Evolutionary conservation across 352 stramenopile species (phyloP).

Genomic region (Globisporangium radiosum): DNA sequence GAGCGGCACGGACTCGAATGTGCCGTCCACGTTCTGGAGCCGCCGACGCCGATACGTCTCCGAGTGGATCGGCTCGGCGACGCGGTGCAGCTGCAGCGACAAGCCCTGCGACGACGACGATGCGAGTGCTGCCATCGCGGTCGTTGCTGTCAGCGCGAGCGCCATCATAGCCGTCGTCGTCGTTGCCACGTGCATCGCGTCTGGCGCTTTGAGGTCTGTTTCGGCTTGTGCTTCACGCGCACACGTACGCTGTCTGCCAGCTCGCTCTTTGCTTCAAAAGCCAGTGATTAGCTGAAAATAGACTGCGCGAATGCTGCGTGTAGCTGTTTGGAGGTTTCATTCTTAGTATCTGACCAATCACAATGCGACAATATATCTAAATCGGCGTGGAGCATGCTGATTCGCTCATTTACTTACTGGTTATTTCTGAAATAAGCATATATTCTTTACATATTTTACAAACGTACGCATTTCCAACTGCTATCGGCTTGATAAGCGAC

Average conservation of each 20-base stretch:
- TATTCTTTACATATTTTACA: background rate
- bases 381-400: background rate
- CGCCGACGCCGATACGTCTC: constrained; percentile 43
- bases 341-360: too few species aligned
- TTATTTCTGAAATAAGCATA: background rate
- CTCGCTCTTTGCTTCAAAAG: too few species aligned
- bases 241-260: too few species aligned
- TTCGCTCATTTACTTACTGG: background rate
- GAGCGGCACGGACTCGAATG: constrained; percentile 55
- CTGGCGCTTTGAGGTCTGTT: too few species aligned
- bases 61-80: constrained; percentile 13
- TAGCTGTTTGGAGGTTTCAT: too few species aligned
- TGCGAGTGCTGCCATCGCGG: background rate
- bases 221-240: too few species aligned
- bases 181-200: background rate
- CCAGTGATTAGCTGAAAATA: too few species aligned
- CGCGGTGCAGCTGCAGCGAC: constrained; percentile 37
- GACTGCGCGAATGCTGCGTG: too few species aligned
- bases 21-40: constrained; percentile 18
- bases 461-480: too few species aligned
- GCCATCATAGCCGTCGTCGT: background rate
- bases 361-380: too few species aligned
- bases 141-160: background rate
- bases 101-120: constrained; percentile 12
- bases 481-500: too few species aligned